Conservation (phyloP, 2,329 filamentous ascomycete species). For the Colletotrichum theobromicola region DNA sequence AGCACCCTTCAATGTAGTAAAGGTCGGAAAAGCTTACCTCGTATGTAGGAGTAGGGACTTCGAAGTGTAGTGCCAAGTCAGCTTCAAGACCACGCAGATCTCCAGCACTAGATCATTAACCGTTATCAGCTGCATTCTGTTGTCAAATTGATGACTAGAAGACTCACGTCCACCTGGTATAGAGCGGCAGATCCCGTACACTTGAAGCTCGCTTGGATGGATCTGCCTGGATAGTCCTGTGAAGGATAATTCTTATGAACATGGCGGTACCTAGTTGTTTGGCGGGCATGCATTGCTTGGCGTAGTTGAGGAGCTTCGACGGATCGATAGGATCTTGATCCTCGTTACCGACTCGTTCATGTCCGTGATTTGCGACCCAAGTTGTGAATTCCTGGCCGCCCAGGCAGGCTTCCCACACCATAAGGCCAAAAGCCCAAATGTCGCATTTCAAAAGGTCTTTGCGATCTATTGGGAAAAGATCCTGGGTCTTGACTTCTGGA, state of each 20-base stretch:
- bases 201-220: not conserved
- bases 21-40: not conserved
- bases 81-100: not conserved
- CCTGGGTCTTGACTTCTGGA: not conserved
- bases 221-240: not conserved
- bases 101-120: not conserved
- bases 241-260: not conserved
- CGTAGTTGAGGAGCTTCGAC: not conserved
- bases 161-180: not conserved
- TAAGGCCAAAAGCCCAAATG: not conserved
- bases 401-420: not conserved
- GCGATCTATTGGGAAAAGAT: not conserved
- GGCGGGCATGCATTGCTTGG: not conserved
- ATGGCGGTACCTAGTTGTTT: not conserved
- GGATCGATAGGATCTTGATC: not conserved
- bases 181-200: not conserved
- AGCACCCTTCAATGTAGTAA: not conserved
- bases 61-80: not conserved
- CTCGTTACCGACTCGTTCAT: fast-evolving
- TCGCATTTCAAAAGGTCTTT: not conserved
- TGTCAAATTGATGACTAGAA: fast-evolving
- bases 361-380: not conserved
- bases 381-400: not conserved
- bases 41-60: not conserved
- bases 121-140: not conserved